Evolutionary conservation across 805 yeast species (phyloP).

Genomic region (Wickerhamomyces hampshirensis): DNA sequence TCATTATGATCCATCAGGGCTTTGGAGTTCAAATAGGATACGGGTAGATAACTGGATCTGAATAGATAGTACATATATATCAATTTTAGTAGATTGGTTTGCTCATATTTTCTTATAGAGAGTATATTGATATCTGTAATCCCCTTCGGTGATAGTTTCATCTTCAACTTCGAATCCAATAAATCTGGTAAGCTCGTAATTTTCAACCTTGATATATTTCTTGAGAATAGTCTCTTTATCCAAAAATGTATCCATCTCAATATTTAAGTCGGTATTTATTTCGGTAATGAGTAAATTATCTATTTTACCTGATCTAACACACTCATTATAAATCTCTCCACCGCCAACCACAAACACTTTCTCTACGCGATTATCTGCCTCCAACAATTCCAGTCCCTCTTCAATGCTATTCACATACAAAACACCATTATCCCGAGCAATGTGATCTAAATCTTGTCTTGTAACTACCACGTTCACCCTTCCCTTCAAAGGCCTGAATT

Average conservation of each 20-base stretch:
- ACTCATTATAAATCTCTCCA: constrained; percentile 71
- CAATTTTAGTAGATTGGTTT: background rate
- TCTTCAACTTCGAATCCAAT: constrained; percentile 29
- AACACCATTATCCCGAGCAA: constrained; percentile 22
- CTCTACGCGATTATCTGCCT: constrained; percentile 33
- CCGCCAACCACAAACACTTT: constrained; percentile 88
- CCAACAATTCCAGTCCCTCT: constrained; percentile 35
- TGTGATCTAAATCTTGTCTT: constrained; percentile 27
- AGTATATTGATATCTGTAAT: constrained; percentile 53
- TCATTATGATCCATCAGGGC: no score
- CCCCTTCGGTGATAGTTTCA: constrained; percentile 39
- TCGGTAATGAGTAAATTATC: constrained; percentile 67
- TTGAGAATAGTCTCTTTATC: constrained; percentile 27
- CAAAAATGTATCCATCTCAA: constrained; percentile 69
- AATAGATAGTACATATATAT: background rate
- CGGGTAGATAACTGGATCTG: no score
- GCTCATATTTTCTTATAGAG: constrained; percentile 43
- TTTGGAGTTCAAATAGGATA: background rate
- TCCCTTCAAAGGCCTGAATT: constrained; percentile 76
- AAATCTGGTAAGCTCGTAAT: constrained; percentile 32
- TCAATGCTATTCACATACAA: constrained; percentile 37
- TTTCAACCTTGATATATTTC: constrained; percentile 35
- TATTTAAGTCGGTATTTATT: constrained; percentile 31
- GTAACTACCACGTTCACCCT: constrained; percentile 77
- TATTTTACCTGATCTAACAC: constrained; percentile 42